Conservation (phyloP, 2,329 filamentous ascomycete genomes). For the Aspergillus arachidicola region DNA sequence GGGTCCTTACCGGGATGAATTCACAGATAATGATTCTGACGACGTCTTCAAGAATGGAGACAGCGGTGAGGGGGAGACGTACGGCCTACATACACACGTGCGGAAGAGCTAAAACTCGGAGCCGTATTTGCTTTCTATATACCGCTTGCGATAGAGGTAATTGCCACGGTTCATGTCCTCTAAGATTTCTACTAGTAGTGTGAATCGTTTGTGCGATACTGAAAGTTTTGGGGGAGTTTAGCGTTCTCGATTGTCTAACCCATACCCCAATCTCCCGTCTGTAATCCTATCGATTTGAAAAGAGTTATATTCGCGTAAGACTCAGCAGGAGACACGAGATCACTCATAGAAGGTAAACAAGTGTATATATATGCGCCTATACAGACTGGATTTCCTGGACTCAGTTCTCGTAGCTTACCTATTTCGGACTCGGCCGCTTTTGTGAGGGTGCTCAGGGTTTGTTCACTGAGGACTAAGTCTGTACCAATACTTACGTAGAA, state of each 20-base stretch:
- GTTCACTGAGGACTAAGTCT: too few species aligned
- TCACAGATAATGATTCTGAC: conserved; percentile 56
- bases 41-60: conserved; percentile 49
- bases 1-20: conserved; percentile 57
- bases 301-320: not conserved
- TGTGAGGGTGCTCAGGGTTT: too few species aligned
- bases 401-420: too few species aligned
- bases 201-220: not conserved
- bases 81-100: conserved; percentile 44
- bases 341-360: not conserved
- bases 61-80: conserved; percentile 41
- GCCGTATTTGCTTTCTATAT: not conserved
- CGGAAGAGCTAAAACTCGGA: conserved; percentile 15
- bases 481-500: too few species aligned
- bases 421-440: too few species aligned
- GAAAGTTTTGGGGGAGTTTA: not conserved
- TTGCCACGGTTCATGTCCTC: not conserved
- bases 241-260: not conserved
- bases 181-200: not conserved
- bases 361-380: too few species aligned
- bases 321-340: not conserved
- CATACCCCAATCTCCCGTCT: not conserved
- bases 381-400: too few species aligned
- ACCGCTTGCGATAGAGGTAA: not conserved
- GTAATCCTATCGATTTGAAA: not conserved